Percentiles rank a stretch among this genome's conserved stretches.
Evolutionary conservation across 495 filamentous ascomycete genomes (phyloP).

Genomic region (Lasiosphaeriaceae sp.): DNA sequence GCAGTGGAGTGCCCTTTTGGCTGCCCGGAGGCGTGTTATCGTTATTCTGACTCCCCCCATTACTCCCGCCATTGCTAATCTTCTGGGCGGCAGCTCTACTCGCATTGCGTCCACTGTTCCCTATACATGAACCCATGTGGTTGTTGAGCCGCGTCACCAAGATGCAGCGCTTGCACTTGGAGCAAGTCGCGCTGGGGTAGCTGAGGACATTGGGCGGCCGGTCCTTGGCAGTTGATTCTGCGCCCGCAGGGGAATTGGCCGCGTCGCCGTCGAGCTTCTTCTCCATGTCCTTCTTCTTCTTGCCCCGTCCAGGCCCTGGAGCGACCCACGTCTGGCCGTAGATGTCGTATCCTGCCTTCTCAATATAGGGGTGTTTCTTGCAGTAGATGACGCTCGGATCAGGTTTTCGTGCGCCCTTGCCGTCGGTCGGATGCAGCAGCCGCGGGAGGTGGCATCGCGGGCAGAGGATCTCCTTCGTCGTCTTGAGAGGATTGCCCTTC

Average conservation of each 20-base stretch:
- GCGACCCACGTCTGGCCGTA: slow-evolving; percentile 71
- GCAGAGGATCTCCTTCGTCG: slow-evolving; percentile 66
- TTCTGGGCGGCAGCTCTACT: slow-evolving; percentile 56
- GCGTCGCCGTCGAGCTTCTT: slow-evolving; percentile 50
- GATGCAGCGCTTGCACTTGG: slow-evolving; percentile 52
- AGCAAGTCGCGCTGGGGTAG: slow-evolving; percentile 58
- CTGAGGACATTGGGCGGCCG: slow-evolving; percentile 52
- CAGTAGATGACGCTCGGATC: slow-evolving; percentile 68
- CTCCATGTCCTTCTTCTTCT: slow-evolving; percentile 58
- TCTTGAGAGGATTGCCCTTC: slow-evolving; percentile 72
- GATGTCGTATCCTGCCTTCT: slow-evolving; percentile 71
- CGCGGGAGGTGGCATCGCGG: slow-evolving; percentile 62
- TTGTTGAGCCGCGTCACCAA: slow-evolving; percentile 58
- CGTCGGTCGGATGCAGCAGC: slow-evolving; percentile 59
- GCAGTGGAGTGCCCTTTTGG: slow-evolving; percentile 57
- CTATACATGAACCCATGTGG: slow-evolving; percentile 78
- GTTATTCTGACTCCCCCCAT: slow-evolving; percentile 43
- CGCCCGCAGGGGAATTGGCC: slow-evolving; percentile 41
- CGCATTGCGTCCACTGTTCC: slow-evolving; percentile 65
- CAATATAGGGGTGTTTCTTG: slow-evolving; percentile 69
- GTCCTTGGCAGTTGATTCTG: slow-evolving; percentile 45
- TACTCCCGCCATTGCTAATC: slow-evolving; percentile 48
- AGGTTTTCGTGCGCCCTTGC: slow-evolving; percentile 55
- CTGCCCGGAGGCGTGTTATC: slow-evolving; percentile 54
- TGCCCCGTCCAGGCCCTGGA: slow-evolving; percentile 49